A percentile compares a stretch with the other conserved stretches of the same genome.
phyloP scores from a whole-genome alignment of 2,329 filamentous ascomycete species.

The Stemphylium beticola region DNA sequence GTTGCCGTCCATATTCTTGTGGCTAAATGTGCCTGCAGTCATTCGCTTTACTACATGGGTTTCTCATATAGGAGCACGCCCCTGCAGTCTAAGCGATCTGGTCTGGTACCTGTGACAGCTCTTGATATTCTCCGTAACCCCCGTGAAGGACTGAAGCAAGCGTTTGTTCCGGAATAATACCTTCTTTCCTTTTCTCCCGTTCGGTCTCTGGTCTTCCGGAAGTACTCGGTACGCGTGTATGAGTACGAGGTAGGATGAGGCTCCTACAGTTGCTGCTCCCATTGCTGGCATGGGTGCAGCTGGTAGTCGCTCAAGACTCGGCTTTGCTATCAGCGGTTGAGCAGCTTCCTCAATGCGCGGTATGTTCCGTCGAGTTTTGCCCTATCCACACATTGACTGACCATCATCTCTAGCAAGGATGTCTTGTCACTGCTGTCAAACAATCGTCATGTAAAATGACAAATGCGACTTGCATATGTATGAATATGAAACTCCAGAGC shows the following conservation, averaged over 20 bases:
- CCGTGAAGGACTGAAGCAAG: not conserved
- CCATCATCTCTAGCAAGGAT: slow-evolving; percentile 17
- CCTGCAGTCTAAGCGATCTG: slow-evolving; percentile 3
- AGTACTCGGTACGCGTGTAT: not conserved
- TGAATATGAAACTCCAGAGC: slow-evolving; percentile 18
- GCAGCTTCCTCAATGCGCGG: slow-evolving; percentile 27
- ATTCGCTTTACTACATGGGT: slow-evolving; percentile 6
- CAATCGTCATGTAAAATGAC: slow-evolving; percentile 19
- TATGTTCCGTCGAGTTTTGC: slow-evolving; percentile 12
- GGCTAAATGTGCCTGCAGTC: slow-evolving; percentile 3
- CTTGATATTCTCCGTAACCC: slow-evolving; percentile 6
- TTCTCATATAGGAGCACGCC: slow-evolving; percentile 7
- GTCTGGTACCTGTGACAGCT: slow-evolving; percentile 3
- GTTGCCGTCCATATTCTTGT: slow-evolving; percentile 7
- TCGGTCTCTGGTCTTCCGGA: not conserved
- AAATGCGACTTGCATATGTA: slow-evolving; percentile 24
- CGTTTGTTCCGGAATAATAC: not conserved
- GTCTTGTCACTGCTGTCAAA: slow-evolving; percentile 14
- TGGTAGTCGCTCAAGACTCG: slow-evolving; percentile 22
- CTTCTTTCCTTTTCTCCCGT: not conserved
- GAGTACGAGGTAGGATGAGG: slow-evolving; percentile 21
- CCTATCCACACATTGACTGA: slow-evolving; percentile 1
- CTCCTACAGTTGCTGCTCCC: slow-evolving; percentile 22
- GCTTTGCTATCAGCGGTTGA: slow-evolving; percentile 15
- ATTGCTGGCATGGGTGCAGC: slow-evolving; percentile 20